Percentiles rank a stretch among this genome's conserved stretches.
These are phyloP conservation scores for Metarhizium humberi DNA, from an alignment of 2,329 filamentous ascomycete species.

Conservation along the genomic window DNA sequence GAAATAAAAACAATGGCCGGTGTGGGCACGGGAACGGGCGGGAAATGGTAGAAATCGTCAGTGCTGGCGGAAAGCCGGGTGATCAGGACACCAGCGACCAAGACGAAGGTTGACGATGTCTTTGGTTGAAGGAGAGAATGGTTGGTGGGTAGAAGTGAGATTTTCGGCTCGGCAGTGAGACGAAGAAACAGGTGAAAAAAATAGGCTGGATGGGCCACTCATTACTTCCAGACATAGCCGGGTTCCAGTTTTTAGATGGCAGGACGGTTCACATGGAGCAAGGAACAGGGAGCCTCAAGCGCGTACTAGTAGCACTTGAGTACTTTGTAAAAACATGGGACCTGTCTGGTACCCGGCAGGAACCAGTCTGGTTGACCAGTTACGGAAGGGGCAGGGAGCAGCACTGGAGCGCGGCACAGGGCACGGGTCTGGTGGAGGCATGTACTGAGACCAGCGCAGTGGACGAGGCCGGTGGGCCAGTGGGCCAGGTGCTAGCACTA, in stretches of 20 bases:
- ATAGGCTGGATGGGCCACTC: not conserved
- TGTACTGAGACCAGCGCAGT: too few species aligned
- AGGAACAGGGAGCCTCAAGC: not conserved
- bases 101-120: not conserved
- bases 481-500: too few species aligned
- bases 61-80: not conserved
- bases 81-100: not conserved
- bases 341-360: too few species aligned
- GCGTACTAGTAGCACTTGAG: too few species aligned
- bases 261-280: not conserved
- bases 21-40: not conserved
- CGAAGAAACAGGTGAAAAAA: not conserved
- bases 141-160: conserved; percentile 2
- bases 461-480: too few species aligned
- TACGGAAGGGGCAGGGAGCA: too few species aligned
- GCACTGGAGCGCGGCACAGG: too few species aligned
- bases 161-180: conserved; percentile 2
- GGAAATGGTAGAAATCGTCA: not conserved
- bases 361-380: too few species aligned
- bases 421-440: too few species aligned
- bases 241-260: too few species aligned
- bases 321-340: too few species aligned
- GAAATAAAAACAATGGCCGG: not conserved
- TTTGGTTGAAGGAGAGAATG: not conserved
- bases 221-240: too few species aligned